These are phyloP conservation scores for Piloderma croceum DNA, from an alignment of 768 basidiomycete species.

Conservation along the genomic window DNA sequence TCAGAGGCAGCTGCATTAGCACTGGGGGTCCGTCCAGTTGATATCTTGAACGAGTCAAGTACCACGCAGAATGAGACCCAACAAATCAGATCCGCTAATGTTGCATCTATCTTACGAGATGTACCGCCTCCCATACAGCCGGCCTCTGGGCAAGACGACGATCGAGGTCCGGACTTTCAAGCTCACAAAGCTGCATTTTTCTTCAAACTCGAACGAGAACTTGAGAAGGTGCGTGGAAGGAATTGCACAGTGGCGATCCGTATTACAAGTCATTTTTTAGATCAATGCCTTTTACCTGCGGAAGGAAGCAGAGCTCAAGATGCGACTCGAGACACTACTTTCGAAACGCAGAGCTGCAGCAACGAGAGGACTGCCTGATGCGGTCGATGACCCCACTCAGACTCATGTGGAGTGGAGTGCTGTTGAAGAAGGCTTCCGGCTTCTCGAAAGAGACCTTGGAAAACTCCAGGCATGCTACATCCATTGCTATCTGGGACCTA, in stretches of 20 bases:
- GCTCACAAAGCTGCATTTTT: constrained; percentile 98
- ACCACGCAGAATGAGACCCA: no score
- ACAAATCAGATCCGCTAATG: constrained; percentile 9
- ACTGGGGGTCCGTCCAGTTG: constrained; percentile 69
- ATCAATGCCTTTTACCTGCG: constrained; percentile 98
- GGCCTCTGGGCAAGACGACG: constrained; percentile 57
- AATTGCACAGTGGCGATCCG: background rate
- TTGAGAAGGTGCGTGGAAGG: constrained; percentile 74
- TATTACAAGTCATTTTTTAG: constrained; percentile 36
- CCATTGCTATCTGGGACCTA: constrained; percentile 1
- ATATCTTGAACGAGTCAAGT: constrained; percentile 31
- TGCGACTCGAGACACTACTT: constrained; percentile 87
- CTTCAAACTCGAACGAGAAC: constrained; percentile 94
- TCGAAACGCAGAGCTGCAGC: constrained; percentile 88
- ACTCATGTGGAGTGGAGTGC: constrained; percentile 88
- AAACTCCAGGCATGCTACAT: constrained; percentile 75
- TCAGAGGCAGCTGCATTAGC: constrained; percentile 87
- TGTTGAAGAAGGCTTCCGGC: constrained; percentile 91
- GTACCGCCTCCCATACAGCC: constrained; percentile 54
- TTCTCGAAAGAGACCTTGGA: constrained; percentile 89
- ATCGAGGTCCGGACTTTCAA: constrained; percentile 80
- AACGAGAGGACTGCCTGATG: constrained; percentile 64
- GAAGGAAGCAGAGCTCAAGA: constrained; percentile 90
- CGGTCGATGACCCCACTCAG: constrained; percentile 48
- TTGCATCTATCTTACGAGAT: constrained; percentile 12